Evolutionary conservation across 2,329 filamentous ascomycete species (phyloP).

Genomic region (Ascosphaera apis): DNA sequence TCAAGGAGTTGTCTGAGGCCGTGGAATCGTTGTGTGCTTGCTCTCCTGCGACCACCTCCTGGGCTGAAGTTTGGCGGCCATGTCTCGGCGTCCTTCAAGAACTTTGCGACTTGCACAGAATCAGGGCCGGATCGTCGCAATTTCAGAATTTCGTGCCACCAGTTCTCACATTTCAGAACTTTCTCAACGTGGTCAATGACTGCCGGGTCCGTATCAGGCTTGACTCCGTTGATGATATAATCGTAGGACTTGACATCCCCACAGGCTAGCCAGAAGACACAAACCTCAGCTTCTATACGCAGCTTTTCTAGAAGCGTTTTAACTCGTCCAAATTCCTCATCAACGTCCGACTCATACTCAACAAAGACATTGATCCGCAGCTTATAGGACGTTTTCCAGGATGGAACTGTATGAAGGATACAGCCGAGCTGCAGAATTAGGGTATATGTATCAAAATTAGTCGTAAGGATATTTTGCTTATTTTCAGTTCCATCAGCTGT

Average conservation of each 20-base stretch:
- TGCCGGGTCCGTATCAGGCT: slow-evolving; percentile 23
- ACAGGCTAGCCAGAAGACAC: slow-evolving; percentile 62
- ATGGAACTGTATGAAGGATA: slow-evolving; percentile 58
- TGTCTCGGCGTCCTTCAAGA: slow-evolving; percentile 20
- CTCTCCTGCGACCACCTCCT: slow-evolving; percentile 11
- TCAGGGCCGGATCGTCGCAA: background rate
- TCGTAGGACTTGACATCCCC: slow-evolving; percentile 53
- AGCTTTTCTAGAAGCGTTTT: slow-evolving; percentile 55
- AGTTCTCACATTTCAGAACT: slow-evolving; percentile 46
- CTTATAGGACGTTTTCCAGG: slow-evolving; percentile 51
- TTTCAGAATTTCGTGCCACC: slow-evolving; percentile 51
- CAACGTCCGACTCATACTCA: slow-evolving; percentile 65
- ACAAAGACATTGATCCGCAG: slow-evolving; percentile 70
- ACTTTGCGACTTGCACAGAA: slow-evolving; percentile 4
- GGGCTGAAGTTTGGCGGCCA: slow-evolving; percentile 33
- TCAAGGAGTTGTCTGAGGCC: slow-evolving; percentile 32
- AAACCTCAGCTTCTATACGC: slow-evolving; percentile 54
- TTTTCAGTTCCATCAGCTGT: slow-evolving; percentile 37
- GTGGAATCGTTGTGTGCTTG: background rate
- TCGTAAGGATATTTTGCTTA: slow-evolving; percentile 46
- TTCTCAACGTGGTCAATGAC: slow-evolving; percentile 39
- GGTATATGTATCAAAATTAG: slow-evolving; percentile 78
- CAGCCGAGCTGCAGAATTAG: slow-evolving; percentile 72
- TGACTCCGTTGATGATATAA: slow-evolving; percentile 49
- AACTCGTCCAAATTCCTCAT: slow-evolving; percentile 52